Percentiles rank a stretch among this genome's conserved stretches.
phyloP scores from a whole-genome alignment of 495 filamentous ascomycete species.

The Hyaloscypha bicolor region DNA sequence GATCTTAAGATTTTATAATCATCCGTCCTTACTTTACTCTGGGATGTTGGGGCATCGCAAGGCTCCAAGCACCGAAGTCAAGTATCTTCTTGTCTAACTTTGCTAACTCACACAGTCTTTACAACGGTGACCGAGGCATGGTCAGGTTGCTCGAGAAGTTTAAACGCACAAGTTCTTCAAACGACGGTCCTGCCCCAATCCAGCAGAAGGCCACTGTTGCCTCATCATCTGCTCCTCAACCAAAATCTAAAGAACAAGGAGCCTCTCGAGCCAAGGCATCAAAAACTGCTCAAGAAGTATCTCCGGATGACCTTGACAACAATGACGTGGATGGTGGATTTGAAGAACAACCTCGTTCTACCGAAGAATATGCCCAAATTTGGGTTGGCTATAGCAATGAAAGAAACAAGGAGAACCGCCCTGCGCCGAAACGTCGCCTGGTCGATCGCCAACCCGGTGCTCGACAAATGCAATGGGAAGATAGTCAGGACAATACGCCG shows the following conservation, averaged over 20 bases:
- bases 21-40: background rate
- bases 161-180: background rate
- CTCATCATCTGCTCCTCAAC: background rate
- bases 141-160: background rate
- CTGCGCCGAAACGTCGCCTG: constrained; percentile 29
- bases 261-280: background rate
- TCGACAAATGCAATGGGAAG: constrained; percentile 34
- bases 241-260: background rate
- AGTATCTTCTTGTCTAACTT: background rate
- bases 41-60: background rate
- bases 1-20: background rate
- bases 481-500: constrained; percentile 26
- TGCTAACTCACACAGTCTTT: background rate
- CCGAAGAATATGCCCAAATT: constrained; percentile 10
- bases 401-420: constrained; percentile 35
- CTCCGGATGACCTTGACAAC: background rate
- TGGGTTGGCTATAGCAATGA: constrained; percentile 15
- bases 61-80: background rate
- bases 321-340: constrained; percentile 14
- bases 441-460: constrained; percentile 44
- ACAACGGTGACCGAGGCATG: background rate
- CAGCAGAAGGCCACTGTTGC: background rate
- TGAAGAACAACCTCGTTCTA: background rate
- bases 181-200: background rate
- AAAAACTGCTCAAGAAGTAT: background rate